phyloP scores from a whole-genome alignment of 164 flowering plant species.

The Echeveria elegans region DNA sequence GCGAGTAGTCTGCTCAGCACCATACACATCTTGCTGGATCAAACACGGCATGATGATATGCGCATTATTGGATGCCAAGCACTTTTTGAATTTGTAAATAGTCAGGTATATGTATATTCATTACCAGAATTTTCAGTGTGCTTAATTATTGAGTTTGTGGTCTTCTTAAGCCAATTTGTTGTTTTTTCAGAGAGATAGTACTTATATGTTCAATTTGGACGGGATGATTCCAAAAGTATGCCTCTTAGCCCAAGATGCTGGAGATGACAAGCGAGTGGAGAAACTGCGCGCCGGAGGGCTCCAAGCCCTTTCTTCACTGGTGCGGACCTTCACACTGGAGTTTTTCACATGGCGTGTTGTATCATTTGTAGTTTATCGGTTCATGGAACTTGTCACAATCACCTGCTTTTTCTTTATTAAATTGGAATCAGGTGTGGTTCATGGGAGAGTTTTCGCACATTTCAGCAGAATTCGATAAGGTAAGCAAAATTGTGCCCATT shows the following conservation, averaged over 20 bases:
- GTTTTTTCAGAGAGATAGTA: constrained; percentile 67
- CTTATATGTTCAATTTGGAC: constrained; percentile 83
- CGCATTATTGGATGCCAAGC: constrained; percentile 66
- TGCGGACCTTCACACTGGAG: constrained; percentile 16
- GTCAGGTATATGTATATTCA: constrained; percentile 41
- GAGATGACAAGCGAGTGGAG: constrained; percentile 53
- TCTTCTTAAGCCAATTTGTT: constrained; percentile 13
- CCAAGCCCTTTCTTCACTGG: constrained; percentile 94
- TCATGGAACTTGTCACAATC: no score
- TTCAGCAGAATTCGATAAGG: constrained; percentile 77
- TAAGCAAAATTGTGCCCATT: constrained; percentile 29
- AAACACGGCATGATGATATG: constrained; percentile 75
- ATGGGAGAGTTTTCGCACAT: constrained; percentile 93
- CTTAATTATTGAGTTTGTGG: not conserved
- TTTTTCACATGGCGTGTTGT: not conserved
- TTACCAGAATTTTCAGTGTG: no score
- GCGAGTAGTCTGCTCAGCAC: constrained; percentile 74
- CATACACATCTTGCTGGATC: constrained; percentile 63
- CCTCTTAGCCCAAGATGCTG: constrained; percentile 70
- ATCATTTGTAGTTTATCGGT: constrained; percentile 19
- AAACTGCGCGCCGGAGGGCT: constrained; percentile 56
- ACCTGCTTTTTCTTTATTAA: no score
- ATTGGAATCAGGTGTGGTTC: constrained; percentile 61
- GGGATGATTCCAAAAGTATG: constrained; percentile 80
- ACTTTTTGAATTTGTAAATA: constrained; percentile 78